Evolutionary conservation across 495 filamentous ascomycete species (phyloP), one percentile per base, ranked within the genome.

Genomic region (Xylaria palmicola): DNA sequence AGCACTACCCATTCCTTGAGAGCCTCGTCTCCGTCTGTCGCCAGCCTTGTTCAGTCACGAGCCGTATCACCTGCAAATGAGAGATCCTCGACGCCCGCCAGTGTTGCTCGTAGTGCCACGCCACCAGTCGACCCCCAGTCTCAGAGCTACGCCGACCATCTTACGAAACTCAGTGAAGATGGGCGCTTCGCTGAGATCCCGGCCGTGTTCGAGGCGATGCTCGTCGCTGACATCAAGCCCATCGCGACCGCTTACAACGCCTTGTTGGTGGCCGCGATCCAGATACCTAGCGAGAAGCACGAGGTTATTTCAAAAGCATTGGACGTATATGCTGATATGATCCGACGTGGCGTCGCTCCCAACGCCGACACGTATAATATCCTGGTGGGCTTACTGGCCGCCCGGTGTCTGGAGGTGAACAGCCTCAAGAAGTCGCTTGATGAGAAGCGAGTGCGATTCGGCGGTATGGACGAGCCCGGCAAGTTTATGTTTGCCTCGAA

Each of bases 261-360:
- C 36, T 79, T 98, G 41, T 79, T 98, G 40, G 80, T 86, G 65
- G 91, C 95, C 27, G 92, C 91, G 22, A 86, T 95, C 60, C 78
- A 89, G 60, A 80, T 96, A 20, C 83, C 88, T 1, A 78, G 78
- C 6, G 85, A 90, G 67, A 86, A 86, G 69, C 85, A 87, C 50
- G 90, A 92, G 75, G 83, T 92, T 9, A 88, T 96, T 24, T 85
- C 90, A 47, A 96, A 96, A 76, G 92, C 90, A 6, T 83, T 98
- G 49, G 92, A 93, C 80, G 88, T 98, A 59, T 98, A 98, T 77
- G 88, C 91, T 41, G 91, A 97, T 72, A 96, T 98, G 93, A 87
- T 96, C 64, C 84, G 89, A 61, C 89, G 92, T 48, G 88, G 87
- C 66, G 87, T 97, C 41, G 74, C 81, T 26, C 93, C 93, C 15